These are phyloP conservation scores for Oryza rufipogon DNA, from an alignment of 176 grass and related monocot species.

Conservation along the genomic window DNA sequence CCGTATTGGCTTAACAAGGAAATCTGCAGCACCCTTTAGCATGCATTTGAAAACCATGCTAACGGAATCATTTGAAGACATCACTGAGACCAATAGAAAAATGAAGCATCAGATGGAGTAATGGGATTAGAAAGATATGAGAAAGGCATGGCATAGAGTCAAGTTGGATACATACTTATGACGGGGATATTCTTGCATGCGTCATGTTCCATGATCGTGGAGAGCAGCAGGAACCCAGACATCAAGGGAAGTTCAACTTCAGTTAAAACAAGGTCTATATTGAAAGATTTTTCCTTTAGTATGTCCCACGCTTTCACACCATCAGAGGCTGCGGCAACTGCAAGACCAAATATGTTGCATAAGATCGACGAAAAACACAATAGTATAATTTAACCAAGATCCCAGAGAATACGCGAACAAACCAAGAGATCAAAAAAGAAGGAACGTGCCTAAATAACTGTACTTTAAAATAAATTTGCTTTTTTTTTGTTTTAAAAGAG, in stretches of 20 bases:
- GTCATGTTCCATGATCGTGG: conserved; percentile 94
- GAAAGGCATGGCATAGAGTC: not conserved
- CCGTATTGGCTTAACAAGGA: conserved; percentile 94
- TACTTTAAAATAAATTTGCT: too few relatives aligned
- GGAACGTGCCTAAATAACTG: not conserved
- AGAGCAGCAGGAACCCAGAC: conserved; percentile 89
- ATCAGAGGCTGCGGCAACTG: conserved; percentile 73
- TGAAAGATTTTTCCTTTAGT: conserved; percentile 86
- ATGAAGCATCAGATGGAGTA: not conserved
- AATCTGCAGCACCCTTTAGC: conserved; percentile 96
- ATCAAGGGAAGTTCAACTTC: conserved; percentile 93
- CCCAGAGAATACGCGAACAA: not conserved
- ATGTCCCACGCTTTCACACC: conserved; percentile 89
- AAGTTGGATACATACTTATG: conserved; percentile 70
- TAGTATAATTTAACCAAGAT: not conserved
- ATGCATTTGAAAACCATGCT: conserved; percentile 99
- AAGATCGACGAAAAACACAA: not conserved
- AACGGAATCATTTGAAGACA: conserved; percentile 95
- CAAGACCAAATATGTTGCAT: conserved; percentile 15
- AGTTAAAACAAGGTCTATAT: conserved; percentile 86
- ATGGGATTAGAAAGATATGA: conserved; percentile 18
- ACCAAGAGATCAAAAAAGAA: not conserved
- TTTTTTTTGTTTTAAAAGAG: not conserved
- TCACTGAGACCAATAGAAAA: conserved; percentile 68
- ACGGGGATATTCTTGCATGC: conserved; percentile 92